phyloP scores from a whole-genome alignment of 108 stramenopile species.

The Chaetoceros muelleri region DNA sequence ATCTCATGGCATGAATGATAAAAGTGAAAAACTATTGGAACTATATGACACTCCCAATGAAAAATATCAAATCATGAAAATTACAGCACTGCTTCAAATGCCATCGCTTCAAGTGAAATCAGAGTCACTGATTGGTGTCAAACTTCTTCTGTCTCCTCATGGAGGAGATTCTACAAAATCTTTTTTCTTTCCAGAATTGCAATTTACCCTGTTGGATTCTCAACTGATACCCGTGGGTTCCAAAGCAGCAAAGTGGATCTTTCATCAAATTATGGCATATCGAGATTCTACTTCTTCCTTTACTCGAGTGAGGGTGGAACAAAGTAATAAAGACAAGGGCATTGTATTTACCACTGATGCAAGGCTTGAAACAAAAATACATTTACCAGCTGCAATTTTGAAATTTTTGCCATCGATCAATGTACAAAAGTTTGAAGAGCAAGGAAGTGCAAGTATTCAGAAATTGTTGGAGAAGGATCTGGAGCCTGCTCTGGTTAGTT shows the following conservation, averaged over 20 bases:
- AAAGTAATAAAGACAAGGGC: background rate
- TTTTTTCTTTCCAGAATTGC: background rate
- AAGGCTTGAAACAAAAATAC: background rate
- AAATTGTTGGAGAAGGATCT: slow-evolving; percentile 3
- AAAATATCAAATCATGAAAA: background rate
- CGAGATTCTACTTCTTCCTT: slow-evolving; percentile 1
- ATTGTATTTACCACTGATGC: slow-evolving; percentile 1
- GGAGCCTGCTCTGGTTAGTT: slow-evolving; percentile 1
- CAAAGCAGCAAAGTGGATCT: background rate
- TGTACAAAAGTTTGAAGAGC: background rate
- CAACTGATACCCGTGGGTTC: background rate
- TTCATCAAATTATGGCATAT: background rate
- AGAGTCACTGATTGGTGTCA: background rate
- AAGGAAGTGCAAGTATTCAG: slow-evolving; percentile 3
- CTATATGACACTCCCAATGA: background rate
- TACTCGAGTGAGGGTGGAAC: background rate
- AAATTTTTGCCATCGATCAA: background rate
- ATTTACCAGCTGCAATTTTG: background rate
- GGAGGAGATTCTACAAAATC: background rate
- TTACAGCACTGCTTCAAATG: background rate
- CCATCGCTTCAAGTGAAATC: background rate
- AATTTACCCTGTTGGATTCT: slow-evolving; percentile 4
- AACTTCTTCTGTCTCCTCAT: background rate
- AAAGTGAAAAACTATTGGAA: background rate
- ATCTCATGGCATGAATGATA: background rate